phyloP scores from a whole-genome alignment of 352 stramenopile species.

The Globisporangium barbulae region DNA sequence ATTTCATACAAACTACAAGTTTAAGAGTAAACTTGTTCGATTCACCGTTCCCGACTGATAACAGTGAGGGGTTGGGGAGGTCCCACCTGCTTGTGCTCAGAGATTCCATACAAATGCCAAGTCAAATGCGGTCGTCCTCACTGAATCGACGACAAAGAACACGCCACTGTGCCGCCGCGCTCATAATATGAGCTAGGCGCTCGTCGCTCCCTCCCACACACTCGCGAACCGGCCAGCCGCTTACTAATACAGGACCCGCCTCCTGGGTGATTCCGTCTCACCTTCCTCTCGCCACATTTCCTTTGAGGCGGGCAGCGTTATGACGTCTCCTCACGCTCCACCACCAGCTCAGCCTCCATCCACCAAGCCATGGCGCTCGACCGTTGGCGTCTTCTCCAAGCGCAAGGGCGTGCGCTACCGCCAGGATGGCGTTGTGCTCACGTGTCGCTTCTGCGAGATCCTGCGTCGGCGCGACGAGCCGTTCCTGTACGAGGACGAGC shows the following conservation, averaged over 20 bases:
- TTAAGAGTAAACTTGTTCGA: background rate
- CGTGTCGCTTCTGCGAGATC: conserved; percentile 85
- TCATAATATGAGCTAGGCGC: conserved; percentile 3
- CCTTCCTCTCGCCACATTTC: background rate
- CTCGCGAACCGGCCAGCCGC: background rate
- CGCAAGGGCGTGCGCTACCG: conserved; percentile 74
- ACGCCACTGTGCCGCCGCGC: too few relatives aligned
- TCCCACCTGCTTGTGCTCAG: background rate
- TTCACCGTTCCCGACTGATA: background rate
- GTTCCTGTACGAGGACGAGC: conserved; percentile 78
- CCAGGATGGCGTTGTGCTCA: conserved; percentile 48
- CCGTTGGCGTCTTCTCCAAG: conserved; percentile 45
- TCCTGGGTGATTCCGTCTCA: background rate
- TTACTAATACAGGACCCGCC: background rate
- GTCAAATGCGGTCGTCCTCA: background rate
- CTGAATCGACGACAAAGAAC: too few relatives aligned
- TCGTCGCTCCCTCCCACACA: background rate
- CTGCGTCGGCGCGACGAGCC: conserved; percentile 45
- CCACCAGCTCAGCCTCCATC: background rate
- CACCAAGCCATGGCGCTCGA: conserved; percentile 6
- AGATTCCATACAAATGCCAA: background rate
- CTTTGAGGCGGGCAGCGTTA: background rate
- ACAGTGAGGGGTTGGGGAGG: background rate
- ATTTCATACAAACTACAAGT: background rate
- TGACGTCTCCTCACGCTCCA: background rate